Evolutionary conservation across 2,329 filamentous ascomycete species (phyloP), one percentile per base, ranked within the genome.

Genomic region (Ceratocystis eucalypticola): DNA sequence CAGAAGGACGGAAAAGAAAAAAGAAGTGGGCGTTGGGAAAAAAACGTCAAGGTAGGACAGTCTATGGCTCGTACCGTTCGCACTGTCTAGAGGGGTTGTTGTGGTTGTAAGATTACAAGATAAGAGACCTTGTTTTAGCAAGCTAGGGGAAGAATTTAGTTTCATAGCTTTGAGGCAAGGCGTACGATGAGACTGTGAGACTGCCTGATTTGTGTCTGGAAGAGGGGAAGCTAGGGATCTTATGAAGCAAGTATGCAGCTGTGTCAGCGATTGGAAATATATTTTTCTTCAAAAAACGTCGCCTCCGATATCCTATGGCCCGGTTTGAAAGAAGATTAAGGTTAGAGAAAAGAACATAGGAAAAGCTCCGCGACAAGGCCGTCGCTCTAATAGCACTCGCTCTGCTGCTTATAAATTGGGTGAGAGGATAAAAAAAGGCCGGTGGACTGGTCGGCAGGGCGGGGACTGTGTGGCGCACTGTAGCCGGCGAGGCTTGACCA

Each of bases 391-490:
- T 41, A 12, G 37, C 4, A 41, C 37, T 15, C 37, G 6, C 22
- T 20, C 48, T 53, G 15, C 28, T 59, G 55, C 28, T 20, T 59
- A 59, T 8, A 17, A 59, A 37, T 59, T n/a, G 15, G 12, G 48
- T 5, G 17, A 25, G 7, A 22, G 25, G 48, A 53, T 25, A 28
- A 25, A 10, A 10, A 25, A 15, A 28, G 48, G 46, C 17, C 46
- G 20, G 46, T n/a, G 46, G 46, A 22, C 46, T n/a, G n/a, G 20
- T 59, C 55, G 15, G 30, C 17, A 28, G 22, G 17, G 48, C 48
- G 55, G 28, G 28, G 55, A 37, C 55, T 37, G 55, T 59, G 55
- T 59, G 55, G 55, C 55, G 55, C 55, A 59, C 55, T 59, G 55
- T 59, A n/a, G 1, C 55, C 55, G 55, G 30, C 37, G 37, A 41